Percentiles rank a stretch among this genome's conserved stretches.
Evolutionary conservation across 352 stramenopile genomes (phyloP).

Genomic region (Thalassiosira mediterranea): DNA sequence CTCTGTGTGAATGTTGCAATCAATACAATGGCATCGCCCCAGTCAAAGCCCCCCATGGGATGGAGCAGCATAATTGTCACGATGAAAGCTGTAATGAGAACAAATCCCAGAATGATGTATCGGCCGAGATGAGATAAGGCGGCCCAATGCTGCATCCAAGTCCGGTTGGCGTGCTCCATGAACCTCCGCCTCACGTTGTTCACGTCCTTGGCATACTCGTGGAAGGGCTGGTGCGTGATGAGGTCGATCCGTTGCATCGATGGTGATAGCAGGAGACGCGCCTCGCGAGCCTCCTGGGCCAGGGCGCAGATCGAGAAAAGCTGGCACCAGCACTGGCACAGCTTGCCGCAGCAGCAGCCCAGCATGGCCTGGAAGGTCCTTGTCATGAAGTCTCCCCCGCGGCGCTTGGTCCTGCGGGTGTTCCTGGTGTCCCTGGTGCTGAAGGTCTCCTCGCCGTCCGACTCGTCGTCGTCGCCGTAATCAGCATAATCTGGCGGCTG

Average conservation of each 20-base stretch:
- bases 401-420: slow-evolving; percentile 38
- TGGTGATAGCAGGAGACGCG: slow-evolving; percentile 68
- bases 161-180: slow-evolving; percentile 53
- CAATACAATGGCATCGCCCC: slow-evolving; percentile 75
- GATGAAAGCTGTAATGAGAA: slow-evolving; percentile 46
- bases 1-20: slow-evolving; percentile 75
- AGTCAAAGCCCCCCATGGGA: slow-evolving; percentile 66
- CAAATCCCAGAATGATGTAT: slow-evolving; percentile 67
- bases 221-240: slow-evolving; percentile 82
- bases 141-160: slow-evolving; percentile 63
- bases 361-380: slow-evolving; percentile 64
- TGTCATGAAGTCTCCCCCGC: slow-evolving; percentile 67
- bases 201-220: slow-evolving; percentile 79
- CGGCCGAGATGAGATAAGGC: slow-evolving; percentile 74
- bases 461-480: slow-evolving; percentile 57
- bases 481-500: slow-evolving; percentile 52
- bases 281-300: slow-evolving; percentile 81
- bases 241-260: slow-evolving; percentile 75
- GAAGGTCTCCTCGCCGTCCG: slow-evolving; percentile 49
- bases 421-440: slow-evolving; percentile 14
- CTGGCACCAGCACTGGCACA: slow-evolving; percentile 80
- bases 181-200: slow-evolving; percentile 70
- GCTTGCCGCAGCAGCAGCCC: slow-evolving; percentile 64
- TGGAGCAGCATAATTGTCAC: slow-evolving; percentile 63
- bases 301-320: slow-evolving; percentile 76